Base-by-base conservation (phyloP, 352 stramenopile genomes). In the Globisporangium ultimum region DNA sequence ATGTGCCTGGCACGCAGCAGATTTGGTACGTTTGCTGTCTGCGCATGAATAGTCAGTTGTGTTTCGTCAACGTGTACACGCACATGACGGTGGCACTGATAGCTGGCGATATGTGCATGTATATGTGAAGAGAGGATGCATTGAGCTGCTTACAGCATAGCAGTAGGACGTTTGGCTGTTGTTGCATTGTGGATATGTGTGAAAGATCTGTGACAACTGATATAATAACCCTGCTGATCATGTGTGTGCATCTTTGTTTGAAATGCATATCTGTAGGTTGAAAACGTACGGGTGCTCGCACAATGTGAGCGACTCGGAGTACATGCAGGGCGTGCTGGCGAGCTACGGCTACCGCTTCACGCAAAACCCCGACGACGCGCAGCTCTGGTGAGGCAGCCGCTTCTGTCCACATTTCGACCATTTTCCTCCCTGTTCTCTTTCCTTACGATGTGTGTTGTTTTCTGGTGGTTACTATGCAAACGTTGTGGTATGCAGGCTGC, bases 271-370 rank as follows among this genome's bases (percentile, higher is more conserved):
- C 9, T 41, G n/a, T 43, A 85, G 78, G 84, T 77, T 95, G 22
- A 92, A 92, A 61, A 97, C 89, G 34, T 98, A 95, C 63, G 92
- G 92, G 53, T 98, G 92, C 65, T 88, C 87, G 53, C 92, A 98
- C 76, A 98, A 98, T 53, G 85, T 97, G 54, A 93, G 77, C 63
- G 92, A 98, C 71, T 90, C 80, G 54, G 92, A 98, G 70, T 98
- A 98, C 73, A 98, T 98, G 92, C 76, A 91, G 58, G 92, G 92
- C 46, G 71, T 96, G 57, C 69, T 98, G 28, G 71, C 77, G 45
- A 90, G 81, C 68, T 97, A 97, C 70, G 92, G 92, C 46, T 98
- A 97, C 63, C 76, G 67, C 4, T 89, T 97, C 67, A 86, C 83
- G 20, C 73, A 93, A 24, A 72, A 87, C 45, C 59, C 79, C 9